phyloP scores from a whole-genome alignment of 139 green algal genomes.

The Zygnema cylindricum region DNA sequence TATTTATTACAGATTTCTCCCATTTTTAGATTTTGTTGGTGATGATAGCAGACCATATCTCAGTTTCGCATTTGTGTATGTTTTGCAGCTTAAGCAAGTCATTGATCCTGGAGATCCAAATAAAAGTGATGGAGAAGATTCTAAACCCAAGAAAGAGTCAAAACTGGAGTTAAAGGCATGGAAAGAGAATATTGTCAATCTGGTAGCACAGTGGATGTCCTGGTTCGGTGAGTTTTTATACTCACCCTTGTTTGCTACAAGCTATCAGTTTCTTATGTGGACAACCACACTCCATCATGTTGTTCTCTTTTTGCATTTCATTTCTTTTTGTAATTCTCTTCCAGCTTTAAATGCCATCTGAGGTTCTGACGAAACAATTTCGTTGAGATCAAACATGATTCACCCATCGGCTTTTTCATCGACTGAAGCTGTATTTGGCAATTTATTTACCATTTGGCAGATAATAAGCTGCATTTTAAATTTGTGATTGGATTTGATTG shows the following conservation, averaged over 20 bases:
- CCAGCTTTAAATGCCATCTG: background rate
- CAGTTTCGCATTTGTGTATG: too few relatives aligned
- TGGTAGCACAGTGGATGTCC: conserved; percentile 27
- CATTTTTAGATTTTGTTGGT: too few relatives aligned
- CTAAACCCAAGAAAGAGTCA: conserved; percentile 14
- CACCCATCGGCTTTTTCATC: too few relatives aligned
- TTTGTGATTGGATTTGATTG: too few relatives aligned
- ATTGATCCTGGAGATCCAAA: too few relatives aligned
- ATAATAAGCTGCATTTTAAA: too few relatives aligned
- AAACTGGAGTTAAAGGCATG: background rate
- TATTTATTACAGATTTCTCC: too few relatives aligned
- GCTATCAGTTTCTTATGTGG: background rate
- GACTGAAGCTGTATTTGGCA: too few relatives aligned
- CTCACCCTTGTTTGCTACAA: background rate
- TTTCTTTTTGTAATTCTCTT: background rate
- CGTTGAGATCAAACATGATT: background rate
- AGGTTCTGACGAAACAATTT: background rate
- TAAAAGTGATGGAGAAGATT: background rate
- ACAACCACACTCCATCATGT: background rate
- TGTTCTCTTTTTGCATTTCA: background rate
- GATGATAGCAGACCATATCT: too few relatives aligned
- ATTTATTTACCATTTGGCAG: too few relatives aligned
- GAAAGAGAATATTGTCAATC: background rate
- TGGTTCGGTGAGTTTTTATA: conserved; percentile 18
- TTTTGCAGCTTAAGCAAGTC: too few relatives aligned